These are phyloP conservation scores for Pichia nakasei DNA, from an alignment of 805 yeast genomes.

Conservation along the genomic window DNA sequence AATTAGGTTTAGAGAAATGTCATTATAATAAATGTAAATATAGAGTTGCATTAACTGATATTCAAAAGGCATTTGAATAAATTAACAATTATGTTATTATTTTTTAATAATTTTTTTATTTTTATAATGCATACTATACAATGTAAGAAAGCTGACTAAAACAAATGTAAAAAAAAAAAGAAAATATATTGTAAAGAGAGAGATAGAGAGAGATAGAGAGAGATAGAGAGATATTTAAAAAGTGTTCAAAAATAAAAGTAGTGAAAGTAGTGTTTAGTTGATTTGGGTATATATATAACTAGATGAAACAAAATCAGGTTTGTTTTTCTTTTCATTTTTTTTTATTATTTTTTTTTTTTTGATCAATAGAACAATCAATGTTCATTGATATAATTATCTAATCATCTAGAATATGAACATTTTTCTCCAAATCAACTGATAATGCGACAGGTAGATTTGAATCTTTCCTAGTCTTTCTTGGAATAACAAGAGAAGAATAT, in stretches of 20 bases:
- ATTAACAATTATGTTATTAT: too few relatives aligned
- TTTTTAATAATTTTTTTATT: too few relatives aligned
- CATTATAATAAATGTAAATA: constrained; percentile 50
- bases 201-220: too few relatives aligned
- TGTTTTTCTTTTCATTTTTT: neutral
- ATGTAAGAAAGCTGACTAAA: too few relatives aligned
- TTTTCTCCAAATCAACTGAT: constrained; percentile 28
- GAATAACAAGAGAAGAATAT: neutral
- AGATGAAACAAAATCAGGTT: too few relatives aligned
- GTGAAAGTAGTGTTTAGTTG: too few relatives aligned
- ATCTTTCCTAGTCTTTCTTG: constrained; percentile 38
- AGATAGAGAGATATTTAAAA: too few relatives aligned
- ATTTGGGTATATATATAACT: too few relatives aligned
- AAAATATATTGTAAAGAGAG: too few relatives aligned
- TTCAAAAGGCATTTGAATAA: constrained; percentile 34
- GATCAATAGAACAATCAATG: neutral
- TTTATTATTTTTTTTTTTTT: neutral
- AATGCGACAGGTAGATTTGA: constrained; percentile 40
- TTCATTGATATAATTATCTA: too few relatives aligned
- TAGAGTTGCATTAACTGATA: constrained; percentile 54
- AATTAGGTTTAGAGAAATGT: constrained; percentile 46
- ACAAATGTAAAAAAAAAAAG: neutral
- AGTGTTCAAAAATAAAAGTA: too few relatives aligned
- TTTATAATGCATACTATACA: too few relatives aligned
- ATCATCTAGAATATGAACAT: constrained; percentile 16